A percentile compares a stretch with the other conserved stretches of the same genome.
These are phyloP conservation scores for Trichoderma pleuroti DNA, from an alignment of 2,329 filamentous ascomycete genomes.

Conservation along the genomic window DNA sequence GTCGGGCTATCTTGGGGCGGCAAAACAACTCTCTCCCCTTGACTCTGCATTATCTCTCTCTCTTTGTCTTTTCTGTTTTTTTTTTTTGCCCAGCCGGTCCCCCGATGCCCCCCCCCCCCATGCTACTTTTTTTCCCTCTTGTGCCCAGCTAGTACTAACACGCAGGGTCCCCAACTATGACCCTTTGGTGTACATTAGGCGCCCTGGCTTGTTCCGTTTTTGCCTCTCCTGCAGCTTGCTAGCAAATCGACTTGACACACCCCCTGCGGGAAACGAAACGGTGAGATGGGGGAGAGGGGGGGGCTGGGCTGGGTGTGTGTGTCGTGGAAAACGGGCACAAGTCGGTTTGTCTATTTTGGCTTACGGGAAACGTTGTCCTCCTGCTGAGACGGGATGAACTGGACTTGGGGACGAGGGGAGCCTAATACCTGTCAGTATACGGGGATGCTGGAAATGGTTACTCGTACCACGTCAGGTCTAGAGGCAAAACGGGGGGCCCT, in stretches of 20 bases:
- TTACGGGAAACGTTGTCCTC: background rate
- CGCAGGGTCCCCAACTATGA: background rate
- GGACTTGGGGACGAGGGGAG: background rate
- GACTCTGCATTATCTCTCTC: conserved; percentile 4
- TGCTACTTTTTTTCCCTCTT: background rate
- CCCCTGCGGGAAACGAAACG: background rate
- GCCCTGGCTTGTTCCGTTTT: background rate
- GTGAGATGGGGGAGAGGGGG: background rate
- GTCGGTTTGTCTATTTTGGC: background rate
- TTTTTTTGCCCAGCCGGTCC: background rate
- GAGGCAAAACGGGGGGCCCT: background rate
- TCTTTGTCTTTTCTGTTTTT: background rate
- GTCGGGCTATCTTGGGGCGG: background rate
- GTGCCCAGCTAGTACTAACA: background rate
- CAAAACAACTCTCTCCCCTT: background rate
- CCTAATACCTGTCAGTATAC: background rate
- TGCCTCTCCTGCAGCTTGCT: background rate
- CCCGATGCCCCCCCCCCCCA: background rate
- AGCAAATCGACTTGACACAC: background rate
- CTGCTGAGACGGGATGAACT: background rate
- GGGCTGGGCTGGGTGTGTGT: background rate
- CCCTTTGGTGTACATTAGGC: background rate
- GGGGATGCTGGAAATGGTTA: background rate
- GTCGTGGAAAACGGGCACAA: background rate
- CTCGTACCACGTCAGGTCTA: background rate